Evolutionary conservation across 2,329 filamentous ascomycete genomes (phyloP).

Genomic region (Cladosporium sp.): DNA sequence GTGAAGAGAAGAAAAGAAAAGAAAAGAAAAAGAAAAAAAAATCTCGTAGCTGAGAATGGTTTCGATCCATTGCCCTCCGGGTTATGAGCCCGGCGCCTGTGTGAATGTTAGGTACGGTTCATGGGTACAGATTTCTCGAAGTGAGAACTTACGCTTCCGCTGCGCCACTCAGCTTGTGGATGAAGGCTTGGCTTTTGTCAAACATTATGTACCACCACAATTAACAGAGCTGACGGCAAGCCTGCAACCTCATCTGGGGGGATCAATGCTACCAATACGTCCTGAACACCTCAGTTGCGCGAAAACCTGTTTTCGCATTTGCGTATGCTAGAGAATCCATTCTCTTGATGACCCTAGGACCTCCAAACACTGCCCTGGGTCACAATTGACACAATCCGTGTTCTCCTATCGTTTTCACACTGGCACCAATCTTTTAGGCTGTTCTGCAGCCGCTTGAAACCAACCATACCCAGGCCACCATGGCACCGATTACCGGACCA

Average conservation of each 20-base stretch:
- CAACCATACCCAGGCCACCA: slow-evolving; percentile 1
- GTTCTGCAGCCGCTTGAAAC: background rate
- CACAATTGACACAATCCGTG: too few species aligned
- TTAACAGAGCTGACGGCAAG: background rate
- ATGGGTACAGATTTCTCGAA: background rate
- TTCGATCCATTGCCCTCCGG: slow-evolving; percentile 14
- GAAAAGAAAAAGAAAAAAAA: background rate
- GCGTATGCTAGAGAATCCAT: too few species aligned
- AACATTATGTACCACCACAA: background rate
- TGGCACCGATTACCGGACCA: slow-evolving; percentile 20
- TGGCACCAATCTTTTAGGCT: too few species aligned
- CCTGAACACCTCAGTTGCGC: too few species aligned
- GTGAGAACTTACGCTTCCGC: slow-evolving; percentile 8
- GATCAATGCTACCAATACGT: too few species aligned
- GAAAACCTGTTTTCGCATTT: too few species aligned
- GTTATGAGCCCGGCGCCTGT: slow-evolving; percentile 11
- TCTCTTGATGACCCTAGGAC: too few species aligned
- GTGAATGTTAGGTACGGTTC: background rate
- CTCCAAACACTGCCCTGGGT: too few species aligned
- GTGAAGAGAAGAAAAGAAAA: background rate
- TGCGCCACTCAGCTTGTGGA: slow-evolving; percentile 11
- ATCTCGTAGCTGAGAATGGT: slow-evolving; percentile 12
- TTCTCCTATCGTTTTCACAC: too few species aligned
- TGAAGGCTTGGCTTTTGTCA: background rate
- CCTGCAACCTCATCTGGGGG: too few species aligned